phyloP scores from a whole-genome alignment of 352 stramenopile species.

The Elongisporangium anandrum region DNA sequence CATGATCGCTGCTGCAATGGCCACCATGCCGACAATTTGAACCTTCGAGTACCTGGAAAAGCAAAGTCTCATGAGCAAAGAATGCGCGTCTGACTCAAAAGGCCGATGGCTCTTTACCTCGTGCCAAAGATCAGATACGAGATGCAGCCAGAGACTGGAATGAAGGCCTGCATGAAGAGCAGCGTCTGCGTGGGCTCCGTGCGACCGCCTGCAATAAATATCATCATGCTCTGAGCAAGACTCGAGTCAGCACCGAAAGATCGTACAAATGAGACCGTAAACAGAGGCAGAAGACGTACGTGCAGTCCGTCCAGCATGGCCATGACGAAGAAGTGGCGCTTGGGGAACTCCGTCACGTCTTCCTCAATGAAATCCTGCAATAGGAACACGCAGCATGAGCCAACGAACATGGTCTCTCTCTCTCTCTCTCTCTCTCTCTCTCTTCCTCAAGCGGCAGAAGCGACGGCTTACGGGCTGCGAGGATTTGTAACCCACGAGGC shows the following conservation, averaged over 20 bases:
- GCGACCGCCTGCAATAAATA: slow-evolving; percentile 79
- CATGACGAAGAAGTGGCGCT: slow-evolving; percentile 87
- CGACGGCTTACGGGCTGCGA: slow-evolving; percentile 51
- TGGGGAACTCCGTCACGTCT: slow-evolving; percentile 81
- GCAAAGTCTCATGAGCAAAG: not conserved
- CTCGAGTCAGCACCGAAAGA: not conserved
- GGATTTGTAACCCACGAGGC: slow-evolving; percentile 81
- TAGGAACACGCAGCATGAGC: too few relatives aligned
- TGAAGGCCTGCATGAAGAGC: slow-evolving; percentile 80
- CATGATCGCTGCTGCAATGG: slow-evolving; percentile 64
- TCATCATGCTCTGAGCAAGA: slow-evolving; percentile 55
- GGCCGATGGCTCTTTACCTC: slow-evolving; percentile 17
- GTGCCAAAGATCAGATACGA: slow-evolving; percentile 52
- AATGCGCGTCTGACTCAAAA: not conserved
- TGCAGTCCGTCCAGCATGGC: slow-evolving; percentile 77
- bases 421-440: too few relatives aligned
- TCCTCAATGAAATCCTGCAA: slow-evolving; percentile 84
- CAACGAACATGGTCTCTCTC: too few relatives aligned
- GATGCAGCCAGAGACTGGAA: slow-evolving; percentile 64
- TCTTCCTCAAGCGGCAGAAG: not conserved
- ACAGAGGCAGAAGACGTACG: slow-evolving; percentile 39
- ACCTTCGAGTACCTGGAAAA: slow-evolving; percentile 58
- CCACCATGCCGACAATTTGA: slow-evolving; percentile 66
- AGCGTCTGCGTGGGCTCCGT: slow-evolving; percentile 83
- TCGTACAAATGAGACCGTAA: too few relatives aligned